Percentiles rank a stretch among this genome's conserved stretches.
phyloP scores from a whole-genome alignment of 2,329 filamentous ascomycete genomes.

The Cordyceps javanica region DNA sequence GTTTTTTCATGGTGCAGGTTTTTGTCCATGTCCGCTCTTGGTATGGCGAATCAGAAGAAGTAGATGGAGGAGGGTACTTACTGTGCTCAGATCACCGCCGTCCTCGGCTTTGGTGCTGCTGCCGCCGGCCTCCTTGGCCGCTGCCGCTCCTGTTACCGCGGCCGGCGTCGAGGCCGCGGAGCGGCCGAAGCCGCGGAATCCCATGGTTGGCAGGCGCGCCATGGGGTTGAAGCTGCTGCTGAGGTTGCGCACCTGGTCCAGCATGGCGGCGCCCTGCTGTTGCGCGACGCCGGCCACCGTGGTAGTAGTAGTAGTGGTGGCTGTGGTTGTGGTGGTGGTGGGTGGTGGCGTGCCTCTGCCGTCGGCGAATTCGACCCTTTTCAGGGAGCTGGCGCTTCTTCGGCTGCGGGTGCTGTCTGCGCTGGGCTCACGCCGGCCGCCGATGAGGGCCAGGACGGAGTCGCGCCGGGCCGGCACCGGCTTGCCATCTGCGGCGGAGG shows the following conservation, averaged over 20 bases:
- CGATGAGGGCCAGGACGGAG: slow-evolving; percentile 60
- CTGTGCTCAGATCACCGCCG: slow-evolving; percentile 51
- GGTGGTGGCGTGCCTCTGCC: slow-evolving; percentile 20
- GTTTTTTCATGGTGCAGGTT: neutral
- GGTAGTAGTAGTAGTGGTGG: neutral
- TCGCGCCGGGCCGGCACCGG: slow-evolving; percentile 41
- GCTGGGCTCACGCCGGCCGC: slow-evolving; percentile 69
- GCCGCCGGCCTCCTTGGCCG: slow-evolving; percentile 28
- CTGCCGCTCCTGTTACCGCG: too few species aligned
- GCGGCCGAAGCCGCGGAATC: slow-evolving; percentile 67
- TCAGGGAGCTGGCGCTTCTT: slow-evolving; percentile 55
- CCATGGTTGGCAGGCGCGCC: slow-evolving; percentile 67
- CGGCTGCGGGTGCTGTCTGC: slow-evolving; percentile 65
- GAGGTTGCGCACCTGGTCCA: slow-evolving; percentile 77
- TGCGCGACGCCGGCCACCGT: slow-evolving; percentile 21
- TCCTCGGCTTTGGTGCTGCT: slow-evolving; percentile 37
- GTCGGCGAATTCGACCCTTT: slow-evolving; percentile 48
- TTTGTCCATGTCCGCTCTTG: too few species aligned
- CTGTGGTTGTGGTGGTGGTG: too few species aligned
- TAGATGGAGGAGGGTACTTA: slow-evolving; percentile 33
- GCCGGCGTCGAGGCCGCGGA: slow-evolving; percentile 29
- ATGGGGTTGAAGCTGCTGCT: slow-evolving; percentile 79
- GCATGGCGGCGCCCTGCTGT: slow-evolving; percentile 50
- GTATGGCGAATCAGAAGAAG: too few species aligned
- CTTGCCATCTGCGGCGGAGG: slow-evolving; percentile 33